These are phyloP conservation scores for Sesbania bispinosa DNA, from an alignment of 306 rosid genomes.

Conservation along the genomic window DNA sequence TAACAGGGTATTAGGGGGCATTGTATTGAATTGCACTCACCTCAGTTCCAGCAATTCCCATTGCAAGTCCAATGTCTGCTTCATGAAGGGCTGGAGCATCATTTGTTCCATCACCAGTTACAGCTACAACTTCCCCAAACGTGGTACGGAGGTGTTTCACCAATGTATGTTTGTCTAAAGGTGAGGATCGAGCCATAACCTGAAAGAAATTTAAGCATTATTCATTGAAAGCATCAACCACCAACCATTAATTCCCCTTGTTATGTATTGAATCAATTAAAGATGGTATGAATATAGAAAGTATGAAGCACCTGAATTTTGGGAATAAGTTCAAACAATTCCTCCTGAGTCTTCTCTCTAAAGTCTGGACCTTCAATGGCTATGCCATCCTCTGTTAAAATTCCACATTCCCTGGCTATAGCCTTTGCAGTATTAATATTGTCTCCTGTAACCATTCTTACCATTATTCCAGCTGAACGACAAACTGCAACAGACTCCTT, in stretches of 20 bases:
- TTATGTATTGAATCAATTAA: neutral
- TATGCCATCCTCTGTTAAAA: constrained; percentile 89
- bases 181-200: constrained; percentile 99
- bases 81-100: constrained; percentile 99
- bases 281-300: neutral
- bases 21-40: constrained; percentile 38
- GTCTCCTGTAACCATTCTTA: constrained; percentile 95
- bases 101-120: constrained; percentile 97
- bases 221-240: constrained; percentile 15
- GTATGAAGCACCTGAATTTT: constrained; percentile 71
- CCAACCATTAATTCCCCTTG: constrained; percentile 1
- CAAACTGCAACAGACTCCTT: constrained; percentile 88
- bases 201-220: constrained; percentile 7
- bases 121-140: constrained; percentile 91
- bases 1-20: neutral
- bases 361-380: constrained; percentile 96
- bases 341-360: constrained; percentile 74
- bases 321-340: constrained; percentile 73
- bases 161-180: constrained; percentile 84
- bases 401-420: constrained; percentile 96
- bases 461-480: constrained; percentile 82
- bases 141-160: constrained; percentile 88
- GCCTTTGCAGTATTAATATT: constrained; percentile 93
- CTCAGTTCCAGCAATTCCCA: constrained; percentile 99
- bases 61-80: constrained; percentile 98